Base-by-base conservation (phyloP, 2,329 filamentous ascomycete genomes). In the Zasmidium angulare region DNA sequence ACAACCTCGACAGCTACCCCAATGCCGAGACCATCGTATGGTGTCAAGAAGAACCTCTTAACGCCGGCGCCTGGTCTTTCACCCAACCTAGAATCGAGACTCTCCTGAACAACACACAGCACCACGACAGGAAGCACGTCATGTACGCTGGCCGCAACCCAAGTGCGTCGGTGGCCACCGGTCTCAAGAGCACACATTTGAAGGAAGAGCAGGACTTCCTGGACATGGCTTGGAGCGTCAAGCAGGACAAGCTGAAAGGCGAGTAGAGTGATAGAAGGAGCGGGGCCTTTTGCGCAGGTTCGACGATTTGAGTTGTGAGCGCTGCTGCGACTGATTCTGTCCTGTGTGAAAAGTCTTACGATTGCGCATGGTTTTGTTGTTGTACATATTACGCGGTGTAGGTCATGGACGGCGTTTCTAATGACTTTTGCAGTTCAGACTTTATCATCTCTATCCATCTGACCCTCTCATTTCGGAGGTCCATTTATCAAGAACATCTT, bases 61-160 rank as follows among this genome's bases (percentile, higher is more conserved):
- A 99, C 75, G 95, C 95, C 9, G 95, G 95, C 76, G 91, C 91
- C 50, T 99, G 95, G 95, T 92, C 87, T 74, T 98, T 95, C 80
- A 90, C 89, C n/a, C 95, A 99, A 80, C 95, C 95, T 29, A 89
- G 95, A 73, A 92, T 99, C 65, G 95, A 99, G 86, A 99, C 93
- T 9, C 80, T 99, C 66, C 84, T 99, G 67, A 97, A 98, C 81
- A 78, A 96, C 75, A 98, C 95, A 0, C 79, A 96, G 79, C 83
- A 96, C 79, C 93, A 98, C 81, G 88, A 96, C 79, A 87, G 90
- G 74, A 93, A 96, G 80, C 91, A 96, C 79, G 92, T 97, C 74
- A 91, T 97, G 86, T 99, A 98, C 77, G 95, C 95, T 61, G 95
- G 95, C 68, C 89, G 95, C 70, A 89, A 92, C 78, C 93, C 93